Evolutionary conservation across 1,139 yeast species (phyloP), one percentile per base, ranked within the genome.

Genomic region (Tardiomyces depauwii): DNA sequence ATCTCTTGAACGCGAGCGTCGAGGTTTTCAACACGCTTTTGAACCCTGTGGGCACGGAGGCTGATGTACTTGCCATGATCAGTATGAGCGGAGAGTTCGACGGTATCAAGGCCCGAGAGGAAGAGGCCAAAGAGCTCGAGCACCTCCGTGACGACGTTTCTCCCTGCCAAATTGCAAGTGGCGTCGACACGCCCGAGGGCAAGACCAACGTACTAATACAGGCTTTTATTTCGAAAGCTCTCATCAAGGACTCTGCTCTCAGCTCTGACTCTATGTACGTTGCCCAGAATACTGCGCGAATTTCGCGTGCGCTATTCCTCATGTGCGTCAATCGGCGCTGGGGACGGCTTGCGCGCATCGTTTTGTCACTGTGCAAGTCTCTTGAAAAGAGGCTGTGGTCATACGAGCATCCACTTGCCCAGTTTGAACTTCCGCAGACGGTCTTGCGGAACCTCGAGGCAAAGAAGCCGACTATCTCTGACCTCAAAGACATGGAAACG

Each of bases 41-140:
- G 62, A 83, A 76, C 51, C 94, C 96, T 1, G 66, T 74, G 38
- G 96, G 96, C 1, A 79, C 95, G 0, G 97, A 88, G 56, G 96
- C 96, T 0, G 96, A 89, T 63, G 82, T 89, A 0, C 66, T 93
- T 33, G 81, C 95, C 0, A 82, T 89, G 77, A 76, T 93, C 45
- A 80, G 95, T 64, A 83, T 83, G 86, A 85, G 96, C 65, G 80
- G 89, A 47, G 99, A 93, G 61, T 93, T 93, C 62, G 96, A 91
- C 59, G 81, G 89, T 47, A 78, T 93, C 47, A 87, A 86, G 55
- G 80, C 82, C 51, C 76, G 99, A 54, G 89, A 85, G 51, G 98
- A 91, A 52, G 99, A 93, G 59, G 68, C 78, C 12, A 67, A 68
- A 18, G 99, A 93, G 60, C 71, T 93, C 49, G 76, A 77, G 28